A percentile compares a stretch with the other conserved stretches of the same genome.
Evolutionary conservation across 1,284 basidiomycete species (phyloP).

Genomic region (Leucoagaricus sp.): DNA sequence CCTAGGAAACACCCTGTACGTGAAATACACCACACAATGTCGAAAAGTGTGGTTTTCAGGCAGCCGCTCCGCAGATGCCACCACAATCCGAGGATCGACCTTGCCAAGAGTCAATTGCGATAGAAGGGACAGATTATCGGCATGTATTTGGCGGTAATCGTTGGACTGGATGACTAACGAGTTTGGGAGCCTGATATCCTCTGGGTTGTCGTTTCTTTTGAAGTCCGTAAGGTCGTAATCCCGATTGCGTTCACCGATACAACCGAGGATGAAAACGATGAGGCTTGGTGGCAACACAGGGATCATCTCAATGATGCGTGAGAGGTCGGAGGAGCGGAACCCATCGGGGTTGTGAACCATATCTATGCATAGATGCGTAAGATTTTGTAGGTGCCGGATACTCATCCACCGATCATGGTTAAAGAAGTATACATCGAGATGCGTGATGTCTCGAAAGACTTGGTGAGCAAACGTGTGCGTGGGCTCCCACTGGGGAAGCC

Average conservation of each 20-base stretch:
- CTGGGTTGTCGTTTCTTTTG: not conserved
- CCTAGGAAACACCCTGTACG: not conserved
- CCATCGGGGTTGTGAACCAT: not conserved
- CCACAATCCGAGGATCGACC: not conserved
- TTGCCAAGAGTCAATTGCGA: not conserved
- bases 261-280: not conserved
- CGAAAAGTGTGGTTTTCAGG: not conserved
- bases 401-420: not conserved
- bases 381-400: not conserved
- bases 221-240: not conserved
- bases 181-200: not conserved
- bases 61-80: not conserved
- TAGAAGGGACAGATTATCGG: not conserved
- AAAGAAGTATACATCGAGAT: not conserved
- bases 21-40: not conserved
- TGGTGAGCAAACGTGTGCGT: not conserved
- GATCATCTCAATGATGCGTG: not conserved
- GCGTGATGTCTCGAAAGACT: not conserved
- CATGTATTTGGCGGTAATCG: not conserved
- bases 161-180: not conserved
- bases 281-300: not conserved
- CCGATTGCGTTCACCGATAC: not conserved
- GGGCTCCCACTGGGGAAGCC: too few relatives aligned
- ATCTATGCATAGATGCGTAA: not conserved
- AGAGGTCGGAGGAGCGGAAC: not conserved